Evolutionary conservation across 2,329 filamentous ascomycete genomes (phyloP).

Genomic region (Pseudohalonectria lignicola): DNA sequence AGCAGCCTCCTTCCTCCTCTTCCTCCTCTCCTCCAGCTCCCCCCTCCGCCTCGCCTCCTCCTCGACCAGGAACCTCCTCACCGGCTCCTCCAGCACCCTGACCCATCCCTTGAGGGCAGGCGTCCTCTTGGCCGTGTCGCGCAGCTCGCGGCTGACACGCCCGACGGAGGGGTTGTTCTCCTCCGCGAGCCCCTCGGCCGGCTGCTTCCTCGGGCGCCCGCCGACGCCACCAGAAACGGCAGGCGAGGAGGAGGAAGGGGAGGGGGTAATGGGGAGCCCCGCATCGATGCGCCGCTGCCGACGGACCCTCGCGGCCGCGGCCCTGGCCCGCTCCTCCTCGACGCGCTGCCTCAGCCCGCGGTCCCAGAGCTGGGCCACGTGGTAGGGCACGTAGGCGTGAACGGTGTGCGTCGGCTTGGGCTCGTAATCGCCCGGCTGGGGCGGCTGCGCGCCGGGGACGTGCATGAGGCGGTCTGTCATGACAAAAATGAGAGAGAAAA

Average conservation of each 20-base stretch:
- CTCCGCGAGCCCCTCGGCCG: constrained; percentile 16
- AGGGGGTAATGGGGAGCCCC: constrained; percentile 10
- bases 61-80: constrained; percentile 62
- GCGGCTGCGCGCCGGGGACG: constrained; percentile 79
- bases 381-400: constrained; percentile 67
- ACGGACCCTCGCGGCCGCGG: constrained; percentile 28
- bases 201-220: constrained; percentile 7
- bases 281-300: constrained; percentile 29
- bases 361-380: constrained; percentile 81
- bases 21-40: constrained; percentile 18
- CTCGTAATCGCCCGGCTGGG: constrained; percentile 72
- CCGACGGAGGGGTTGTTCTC: constrained; percentile 23
- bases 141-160: constrained; percentile 68
- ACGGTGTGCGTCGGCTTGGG: constrained; percentile 72
- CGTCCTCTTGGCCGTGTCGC: constrained; percentile 67
- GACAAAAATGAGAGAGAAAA: constrained; percentile 23
- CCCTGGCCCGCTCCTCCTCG: constrained; percentile 30
- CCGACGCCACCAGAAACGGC: constrained; percentile 3
- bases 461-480: constrained; percentile 77
- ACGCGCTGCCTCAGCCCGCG: constrained; percentile 36
- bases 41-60: constrained; percentile 27
- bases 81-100: constrained; percentile 73
- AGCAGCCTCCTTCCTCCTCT: constrained; percentile 12
- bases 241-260: not conserved
- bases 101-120: constrained; percentile 72